Conservation (phyloP, 257 asterid genomes). For the Solanum medicagineum region DNA sequence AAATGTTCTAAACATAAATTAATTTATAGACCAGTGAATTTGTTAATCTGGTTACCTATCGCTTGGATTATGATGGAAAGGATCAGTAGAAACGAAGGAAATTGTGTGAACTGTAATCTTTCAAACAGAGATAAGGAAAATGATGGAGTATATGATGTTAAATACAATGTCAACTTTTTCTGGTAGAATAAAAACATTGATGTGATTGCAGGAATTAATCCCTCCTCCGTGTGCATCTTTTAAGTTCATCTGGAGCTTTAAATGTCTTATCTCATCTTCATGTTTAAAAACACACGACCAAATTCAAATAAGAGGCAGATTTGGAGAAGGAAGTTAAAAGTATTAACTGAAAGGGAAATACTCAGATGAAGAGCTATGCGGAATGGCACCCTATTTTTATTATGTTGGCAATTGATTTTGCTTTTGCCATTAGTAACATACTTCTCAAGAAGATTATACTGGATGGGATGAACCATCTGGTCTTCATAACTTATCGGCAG, state of each 20-base stretch:
- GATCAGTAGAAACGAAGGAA: background rate
- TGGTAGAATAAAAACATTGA: background rate
- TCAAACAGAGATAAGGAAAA: background rate
- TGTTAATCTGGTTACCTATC: background rate
- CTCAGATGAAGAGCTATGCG: slow-evolving; percentile 24
- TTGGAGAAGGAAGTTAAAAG: background rate
- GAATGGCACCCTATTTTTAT: slow-evolving; percentile 49
- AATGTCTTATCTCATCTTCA: background rate
- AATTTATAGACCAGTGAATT: background rate
- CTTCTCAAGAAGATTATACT: slow-evolving; percentile 49
- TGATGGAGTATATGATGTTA: background rate
- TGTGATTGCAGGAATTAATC: slow-evolving; percentile 7
- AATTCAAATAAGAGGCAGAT: background rate
- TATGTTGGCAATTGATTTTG: slow-evolving; percentile 42
- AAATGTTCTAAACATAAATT: background rate
- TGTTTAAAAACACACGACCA: background rate
- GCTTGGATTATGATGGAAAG: background rate
- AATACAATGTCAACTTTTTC: background rate
- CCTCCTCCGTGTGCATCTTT: background rate
- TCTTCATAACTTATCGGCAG: slow-evolving; percentile 78
- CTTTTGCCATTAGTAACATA: slow-evolving; percentile 56
- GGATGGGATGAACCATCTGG: slow-evolving; percentile 51
- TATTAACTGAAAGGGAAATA: background rate
- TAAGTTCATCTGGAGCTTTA: background rate
- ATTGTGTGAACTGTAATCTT: background rate